Base-by-base conservation (phyloP, 345 rosid genomes). In the Eutrema japonicum region DNA sequence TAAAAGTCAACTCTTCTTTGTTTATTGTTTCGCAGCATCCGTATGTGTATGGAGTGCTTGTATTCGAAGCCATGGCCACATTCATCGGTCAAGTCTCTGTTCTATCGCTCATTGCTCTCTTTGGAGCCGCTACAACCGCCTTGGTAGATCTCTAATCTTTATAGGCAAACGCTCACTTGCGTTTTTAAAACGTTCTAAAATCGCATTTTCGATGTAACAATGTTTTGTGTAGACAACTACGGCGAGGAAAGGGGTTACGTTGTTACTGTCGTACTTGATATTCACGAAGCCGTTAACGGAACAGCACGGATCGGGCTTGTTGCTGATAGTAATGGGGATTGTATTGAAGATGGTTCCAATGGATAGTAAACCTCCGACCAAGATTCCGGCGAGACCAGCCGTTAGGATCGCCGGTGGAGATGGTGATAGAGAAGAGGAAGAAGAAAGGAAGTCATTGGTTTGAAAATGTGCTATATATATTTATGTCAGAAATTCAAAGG, bases 31-130 rank as follows among this genome's bases (percentile, higher is more conserved):
- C 55, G 87, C 91, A 95, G 97, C 96, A 95, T 83, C 91, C 89
- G 2, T 92, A 92, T 40, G 97, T 95, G 32, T 92, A 95, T 7
- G 99, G 90, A 2, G 99, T 95, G 66, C 65, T 95, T 30, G 71
- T 95, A 18, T 95, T 95, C 18, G 99, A 92, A 85, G 96, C 99
- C 38, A 82, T 92, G 97, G 97, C 96, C 46, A 95, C 97, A 10
- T 92, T 92, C 79, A 79, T 95, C 5, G 97, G 99, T 33, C 97
- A 95, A 82, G 89, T 92, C 53, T 92, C 99, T 10, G 99, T 92
- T 64, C 66, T 95, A 48, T 95, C 97, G 4, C 96, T 95, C 71
- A 90, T 90, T 59, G 97, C 99, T 49, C 80, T 95, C 63, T 95
- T 92, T 8, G 97, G 99, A 48, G 99, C 99, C 12, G 97, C 99